These are phyloP conservation scores for Fraxinus albicans DNA, from an alignment of 305 asterid genomes.

Conservation along the genomic window DNA sequence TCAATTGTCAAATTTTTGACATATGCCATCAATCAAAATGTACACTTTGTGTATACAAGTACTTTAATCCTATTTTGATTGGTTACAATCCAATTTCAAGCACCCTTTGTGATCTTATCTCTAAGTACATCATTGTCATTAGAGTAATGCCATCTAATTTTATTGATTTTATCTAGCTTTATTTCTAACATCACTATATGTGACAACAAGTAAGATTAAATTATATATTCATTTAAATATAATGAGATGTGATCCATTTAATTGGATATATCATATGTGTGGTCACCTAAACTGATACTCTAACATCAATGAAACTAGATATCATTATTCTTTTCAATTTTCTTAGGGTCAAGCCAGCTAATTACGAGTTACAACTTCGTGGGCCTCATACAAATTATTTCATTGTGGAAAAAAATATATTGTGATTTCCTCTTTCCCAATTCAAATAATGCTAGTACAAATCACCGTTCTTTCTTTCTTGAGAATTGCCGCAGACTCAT, in stretches of 20 bases:
- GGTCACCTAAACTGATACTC: background rate
- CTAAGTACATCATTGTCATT: background rate
- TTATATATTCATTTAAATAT: too few relatives aligned
- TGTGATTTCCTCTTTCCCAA: background rate
- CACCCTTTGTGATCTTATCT: background rate
- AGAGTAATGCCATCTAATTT: too few relatives aligned
- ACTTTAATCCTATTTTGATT: too few relatives aligned
- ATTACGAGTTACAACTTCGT: background rate
- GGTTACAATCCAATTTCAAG: background rate
- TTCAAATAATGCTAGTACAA: background rate
- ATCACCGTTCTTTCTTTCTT: background rate
- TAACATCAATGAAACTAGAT: background rate
- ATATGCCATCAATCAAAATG: too few relatives aligned
- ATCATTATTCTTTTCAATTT: background rate
- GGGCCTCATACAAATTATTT: background rate
- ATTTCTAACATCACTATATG: too few relatives aligned
- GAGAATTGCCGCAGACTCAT: conserved; percentile 8
- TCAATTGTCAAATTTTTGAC: too few relatives aligned
- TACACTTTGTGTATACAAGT: too few relatives aligned
- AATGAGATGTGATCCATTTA: background rate
- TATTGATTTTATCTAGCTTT: too few relatives aligned
- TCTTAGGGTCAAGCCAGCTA: background rate
- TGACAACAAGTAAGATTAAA: too few relatives aligned
- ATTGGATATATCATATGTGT: too few relatives aligned
- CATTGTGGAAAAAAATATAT: too few relatives aligned